Evolutionary conservation across 2,329 filamentous ascomycete species (phyloP), one percentile per base, ranked within the genome.

Genomic region (Colletotrichum sp.): DNA sequence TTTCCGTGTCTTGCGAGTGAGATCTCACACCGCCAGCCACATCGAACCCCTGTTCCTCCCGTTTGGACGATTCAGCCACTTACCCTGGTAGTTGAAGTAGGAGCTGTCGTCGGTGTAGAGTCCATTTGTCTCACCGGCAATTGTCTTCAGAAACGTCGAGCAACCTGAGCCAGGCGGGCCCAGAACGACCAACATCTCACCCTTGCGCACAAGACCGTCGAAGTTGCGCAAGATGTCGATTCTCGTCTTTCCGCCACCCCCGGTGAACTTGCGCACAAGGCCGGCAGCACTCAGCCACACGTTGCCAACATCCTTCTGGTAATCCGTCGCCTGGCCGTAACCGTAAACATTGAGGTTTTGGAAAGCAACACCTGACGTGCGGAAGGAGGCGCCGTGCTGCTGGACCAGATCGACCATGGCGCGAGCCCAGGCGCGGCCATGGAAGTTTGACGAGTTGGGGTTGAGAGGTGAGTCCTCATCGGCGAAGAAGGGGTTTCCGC

Each of bases 111-210:
- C 93, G 16, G 97, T 87, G 77, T 89, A 91, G 78, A 97, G 92
- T 66, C 95, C 95, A 77, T 95, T 93, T 27, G 93, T 94, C 83
- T 97, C 94, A 74, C 95, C 95, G 5, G 94, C 91, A 77, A 97
- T 90, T 0, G 94, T 94, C 86, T 97, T 97, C 72, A 98, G 87
- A 76, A 97, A 92, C 3, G 95, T 97, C 18, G 93, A 95, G 82
- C 95, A 98, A 68, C 93, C 93, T n/a, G 89, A 88, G 54, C 90
- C 90, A 3, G 93, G 93, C 69, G 93, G 93, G 18, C 93, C 93
- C 38, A 95, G 87, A 4, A 95, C 93, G 18, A 95, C 91, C 33
- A 95, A 83, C 92, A 95, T 94, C 86, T 95, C 93, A 57, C 93
- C 93, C 74, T 89, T 90, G 79, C 90, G 87, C 2, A 95, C 91